phyloP scores from a whole-genome alignment of 331 rosid species.

The Spiraea crenata region DNA sequence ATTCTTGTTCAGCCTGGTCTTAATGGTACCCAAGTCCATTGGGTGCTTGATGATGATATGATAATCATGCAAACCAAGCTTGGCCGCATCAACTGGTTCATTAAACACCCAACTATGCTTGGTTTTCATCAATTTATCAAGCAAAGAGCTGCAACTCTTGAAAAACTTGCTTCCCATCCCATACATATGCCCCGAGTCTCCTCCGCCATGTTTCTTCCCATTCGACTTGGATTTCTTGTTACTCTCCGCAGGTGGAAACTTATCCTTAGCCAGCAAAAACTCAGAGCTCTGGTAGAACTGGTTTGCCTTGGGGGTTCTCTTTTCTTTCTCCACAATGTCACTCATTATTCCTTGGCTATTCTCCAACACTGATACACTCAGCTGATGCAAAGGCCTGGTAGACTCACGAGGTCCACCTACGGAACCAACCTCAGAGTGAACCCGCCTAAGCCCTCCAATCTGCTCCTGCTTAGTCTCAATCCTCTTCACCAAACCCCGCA shows the following conservation, averaged over 20 bases:
- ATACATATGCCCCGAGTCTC: slow-evolving; percentile 48
- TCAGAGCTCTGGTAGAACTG: slow-evolving; percentile 83
- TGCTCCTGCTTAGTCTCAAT: slow-evolving; percentile 67
- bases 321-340: slow-evolving; percentile 83
- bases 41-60: slow-evolving; percentile 66
- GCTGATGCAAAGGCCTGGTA: slow-evolving; percentile 55
- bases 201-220: slow-evolving; percentile 65
- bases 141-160: slow-evolving; percentile 86
- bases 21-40: slow-evolving; percentile 94
- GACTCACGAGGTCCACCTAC: slow-evolving; percentile 49
- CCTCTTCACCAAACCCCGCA: slow-evolving; percentile 65
- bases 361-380: slow-evolving; percentile 58
- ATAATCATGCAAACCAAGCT: slow-evolving; percentile 90
- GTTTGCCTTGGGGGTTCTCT: slow-evolving; percentile 94
- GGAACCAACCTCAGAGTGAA: slow-evolving; percentile 67
- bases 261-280: slow-evolving; percentile 87
- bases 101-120: slow-evolving; percentile 94
- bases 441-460: slow-evolving; percentile 48
- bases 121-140: slow-evolving; percentile 89
- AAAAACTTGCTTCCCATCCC: slow-evolving; percentile 63
- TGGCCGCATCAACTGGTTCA: slow-evolving; percentile 66
- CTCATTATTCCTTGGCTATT: slow-evolving; percentile 57
- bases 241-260: slow-evolving; percentile 84
- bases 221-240: slow-evolving; percentile 75
- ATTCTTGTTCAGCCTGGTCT: slow-evolving; percentile 71